phyloP scores from a whole-genome alignment of 768 basidiomycete genomes.

The Rhodotorula babjevae region DNA sequence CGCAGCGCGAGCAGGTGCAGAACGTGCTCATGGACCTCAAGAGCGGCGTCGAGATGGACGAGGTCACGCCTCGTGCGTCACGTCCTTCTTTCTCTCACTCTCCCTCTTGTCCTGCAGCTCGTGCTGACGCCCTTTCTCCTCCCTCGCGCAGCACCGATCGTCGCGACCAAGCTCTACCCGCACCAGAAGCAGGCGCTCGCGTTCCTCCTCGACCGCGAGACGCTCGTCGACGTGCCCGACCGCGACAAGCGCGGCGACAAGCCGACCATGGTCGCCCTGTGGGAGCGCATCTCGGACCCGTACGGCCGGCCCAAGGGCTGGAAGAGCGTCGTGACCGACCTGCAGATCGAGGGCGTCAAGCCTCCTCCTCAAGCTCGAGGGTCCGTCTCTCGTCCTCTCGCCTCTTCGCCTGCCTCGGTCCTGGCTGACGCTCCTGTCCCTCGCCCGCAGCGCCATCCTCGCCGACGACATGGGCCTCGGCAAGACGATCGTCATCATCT shows the following conservation, averaged over 20 bases:
- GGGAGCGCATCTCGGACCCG: slow-evolving; percentile 53
- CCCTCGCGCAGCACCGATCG: slow-evolving; percentile 47
- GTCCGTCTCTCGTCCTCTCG: neutral
- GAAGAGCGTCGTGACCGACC: slow-evolving; percentile 79
- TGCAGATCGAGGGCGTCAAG: slow-evolving; percentile 53
- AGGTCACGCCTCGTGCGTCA: slow-evolving; percentile 75
- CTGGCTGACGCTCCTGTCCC: neutral
- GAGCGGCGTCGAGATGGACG: slow-evolving; percentile 76
- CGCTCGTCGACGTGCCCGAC: slow-evolving; percentile 25
- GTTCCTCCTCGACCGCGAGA: slow-evolving; percentile 82
- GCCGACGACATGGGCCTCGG: slow-evolving; percentile 98
- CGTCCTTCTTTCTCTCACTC: slow-evolving; percentile 21
- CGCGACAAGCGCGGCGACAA: slow-evolving; percentile 29
- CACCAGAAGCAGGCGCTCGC: slow-evolving; percentile 98
- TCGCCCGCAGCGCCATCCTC: slow-evolving; percentile 61
- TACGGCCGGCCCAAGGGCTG: slow-evolving; percentile 52
- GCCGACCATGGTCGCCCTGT: slow-evolving; percentile 43
- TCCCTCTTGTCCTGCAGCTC: neutral
- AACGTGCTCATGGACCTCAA: slow-evolving; percentile 84
- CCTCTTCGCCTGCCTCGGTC: too few relatives aligned
- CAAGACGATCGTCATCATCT: slow-evolving; percentile 92
- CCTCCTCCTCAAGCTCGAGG: slow-evolving; percentile 34
- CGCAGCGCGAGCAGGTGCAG: slow-evolving; percentile 63
- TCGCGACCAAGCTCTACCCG: slow-evolving; percentile 84
- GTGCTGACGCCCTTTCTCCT: slow-evolving; percentile 54